Evolutionary conservation across 371 early-diverging fungal genomes (phyloP), one percentile per base, ranked within the genome.

Genomic region (Saksenaea vasiformis): DNA sequence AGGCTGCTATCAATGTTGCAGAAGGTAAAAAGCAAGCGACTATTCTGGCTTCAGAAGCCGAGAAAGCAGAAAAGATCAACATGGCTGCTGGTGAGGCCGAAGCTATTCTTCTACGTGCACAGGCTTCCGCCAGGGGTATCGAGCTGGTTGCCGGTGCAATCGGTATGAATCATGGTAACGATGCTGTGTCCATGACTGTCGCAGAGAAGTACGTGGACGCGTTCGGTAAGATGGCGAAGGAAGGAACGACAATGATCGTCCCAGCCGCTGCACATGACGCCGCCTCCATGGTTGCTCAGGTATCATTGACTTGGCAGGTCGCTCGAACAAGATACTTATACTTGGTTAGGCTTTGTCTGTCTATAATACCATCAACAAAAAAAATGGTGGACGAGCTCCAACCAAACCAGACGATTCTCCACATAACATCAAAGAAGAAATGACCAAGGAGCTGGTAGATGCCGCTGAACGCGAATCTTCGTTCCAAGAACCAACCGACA

Each of bases 191-290:
- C 4, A 85, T 98, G 72, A 89, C 93, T 7, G 91, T 98, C 3
- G 98, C 98, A n/a, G 97, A 98, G 68, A 94, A 95, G 81, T 98
- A 97, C 70, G 93, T 98, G 43, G 95, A 96, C 51, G 94, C 96
- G 0, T 97, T 97, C 73, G 93, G 90, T 24, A 82, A 87, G 62
- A 83, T 98, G 65, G 98, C 97, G 28, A 96, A 98, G 84, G 90
- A 96, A 70, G 85, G 91, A 28, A 98, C 91, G 47, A 94, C 98
- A 0, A 84, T 98, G 58, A 88, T 98, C 60, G 88, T 97, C n/a
- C 98, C 97, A 11, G 89, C 92, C 28, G 81, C 90, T 35, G 87
- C 93, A 36, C 85, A 85, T 44, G 95, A 98, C 67, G 89, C 92
- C 35, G 87, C 90, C 22, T 79, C 86, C 14, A 92, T 93, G 91